Evolutionary conservation across 306 rosid species (phyloP), one percentile per base, ranked within the genome.

Genomic region (Chamaecrista fasciculata): DNA sequence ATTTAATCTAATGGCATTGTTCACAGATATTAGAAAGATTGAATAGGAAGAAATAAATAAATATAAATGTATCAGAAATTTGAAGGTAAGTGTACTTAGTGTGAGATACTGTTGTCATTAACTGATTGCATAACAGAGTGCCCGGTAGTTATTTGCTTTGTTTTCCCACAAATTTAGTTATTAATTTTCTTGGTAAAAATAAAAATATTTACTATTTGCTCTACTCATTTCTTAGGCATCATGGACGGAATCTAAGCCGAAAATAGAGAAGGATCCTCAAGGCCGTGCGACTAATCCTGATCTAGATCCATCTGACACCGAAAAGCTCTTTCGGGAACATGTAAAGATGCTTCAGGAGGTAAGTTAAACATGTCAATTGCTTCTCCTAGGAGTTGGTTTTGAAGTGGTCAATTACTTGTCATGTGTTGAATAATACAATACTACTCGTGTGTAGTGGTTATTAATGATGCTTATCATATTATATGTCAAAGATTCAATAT

Each of bases 281-380:
- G 87, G 90, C 36, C 98, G 97, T 57, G 92, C 96, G 56, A 67
- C 87, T 48, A 88, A 94, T 72, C 53, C 89, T 24, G 98, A 88
- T 65, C 82, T 94, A 24, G 96, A 82, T 82, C 66, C 82, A 60
- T 79, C 91, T 48, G 98, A 94, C 76, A 84, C 79, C 24, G 98
- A 94, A 80, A 94, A 86, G 76, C 87, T 88, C 74, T 94, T 94
- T 66, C 80, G 96, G 44, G 98, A 94, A 63, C 97, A 94, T 62
- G 62, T 88, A 49, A 94, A 86, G 88, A 88, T 81, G 96, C 91
- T 94, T 79, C 83, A 90, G 67, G 97, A 94, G 84, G 98, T 94
- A 80, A 84, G 78, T 75, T 39, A 73, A 50, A 29, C 29, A 70
- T 51, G 37, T 67, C 34, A 46, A 43, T 8, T 44, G 36, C 48